These are phyloP conservation scores for Nitzschia sp. DNA, from an alignment of 108 stramenopile species.

Conservation along the genomic window DNA sequence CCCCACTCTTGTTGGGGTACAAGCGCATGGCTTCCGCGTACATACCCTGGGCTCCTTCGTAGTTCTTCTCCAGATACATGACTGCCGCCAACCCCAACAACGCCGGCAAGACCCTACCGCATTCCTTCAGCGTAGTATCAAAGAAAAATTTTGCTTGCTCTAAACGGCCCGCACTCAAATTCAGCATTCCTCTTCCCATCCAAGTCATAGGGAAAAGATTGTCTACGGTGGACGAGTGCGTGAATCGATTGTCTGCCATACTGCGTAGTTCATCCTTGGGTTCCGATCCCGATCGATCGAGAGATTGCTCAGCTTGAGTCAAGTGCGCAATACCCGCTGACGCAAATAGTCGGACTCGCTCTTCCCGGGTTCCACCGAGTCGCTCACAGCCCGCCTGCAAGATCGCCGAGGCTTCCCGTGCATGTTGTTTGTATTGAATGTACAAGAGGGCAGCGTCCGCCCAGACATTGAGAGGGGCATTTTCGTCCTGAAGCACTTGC, in stretches of 20 bases:
- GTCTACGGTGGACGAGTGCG: slow-evolving; percentile 65
- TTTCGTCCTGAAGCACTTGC: slow-evolving; percentile 67
- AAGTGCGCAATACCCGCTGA: slow-evolving; percentile 78
- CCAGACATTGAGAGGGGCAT: slow-evolving; percentile 58
- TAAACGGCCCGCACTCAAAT: slow-evolving; percentile 44
- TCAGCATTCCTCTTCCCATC: slow-evolving; percentile 82
- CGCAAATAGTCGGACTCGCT: slow-evolving; percentile 62
- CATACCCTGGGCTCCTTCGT: slow-evolving; percentile 52
- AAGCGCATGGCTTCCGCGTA: slow-evolving; percentile 73
- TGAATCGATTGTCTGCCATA: slow-evolving; percentile 75
- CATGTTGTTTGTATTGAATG: slow-evolving; percentile 51
- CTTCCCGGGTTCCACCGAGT: slow-evolving; percentile 47
- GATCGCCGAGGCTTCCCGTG: slow-evolving; percentile 53
- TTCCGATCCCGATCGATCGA: slow-evolving; percentile 24
- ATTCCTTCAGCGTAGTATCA: slow-evolving; percentile 69
- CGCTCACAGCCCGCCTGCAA: slow-evolving; percentile 66
- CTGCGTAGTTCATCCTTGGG: slow-evolving; percentile 55
- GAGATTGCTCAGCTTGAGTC: slow-evolving; percentile 41
- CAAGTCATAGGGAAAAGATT: slow-evolving; percentile 85
- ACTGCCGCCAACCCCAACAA: slow-evolving; percentile 84
- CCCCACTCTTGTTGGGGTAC: slow-evolving; percentile 46
- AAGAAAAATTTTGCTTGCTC: slow-evolving; percentile 88
- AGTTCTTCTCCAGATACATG: slow-evolving; percentile 62
- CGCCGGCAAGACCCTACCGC: slow-evolving; percentile 77
- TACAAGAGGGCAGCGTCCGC: slow-evolving; percentile 70